A percentile compares a stretch with the other conserved stretches of the same genome.
phyloP scores from a whole-genome alignment of 2,329 filamentous ascomycete species.

The Corniculantispora saksenae region DNA sequence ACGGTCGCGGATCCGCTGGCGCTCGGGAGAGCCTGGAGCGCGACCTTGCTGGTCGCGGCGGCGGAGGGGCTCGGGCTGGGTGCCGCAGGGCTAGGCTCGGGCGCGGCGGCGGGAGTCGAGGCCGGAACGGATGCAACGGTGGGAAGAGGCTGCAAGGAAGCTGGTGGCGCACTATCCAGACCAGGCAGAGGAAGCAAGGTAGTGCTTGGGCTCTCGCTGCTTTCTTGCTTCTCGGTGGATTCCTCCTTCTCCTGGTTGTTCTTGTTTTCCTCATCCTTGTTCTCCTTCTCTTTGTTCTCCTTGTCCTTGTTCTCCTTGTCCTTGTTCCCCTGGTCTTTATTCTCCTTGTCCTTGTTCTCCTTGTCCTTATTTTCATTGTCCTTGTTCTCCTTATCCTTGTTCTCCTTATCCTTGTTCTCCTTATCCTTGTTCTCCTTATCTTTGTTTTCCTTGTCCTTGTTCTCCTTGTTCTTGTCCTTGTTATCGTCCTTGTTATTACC shows the following conservation, averaged over 20 bases:
- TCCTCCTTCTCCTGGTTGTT: neutral
- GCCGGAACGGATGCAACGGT: neutral
- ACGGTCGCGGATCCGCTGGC: neutral
- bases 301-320: neutral
- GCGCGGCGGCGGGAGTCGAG: neutral
- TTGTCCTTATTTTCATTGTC: neutral
- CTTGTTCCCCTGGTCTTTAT: constrained; percentile 9
- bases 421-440: constrained; percentile 1
- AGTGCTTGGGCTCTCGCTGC: neutral
- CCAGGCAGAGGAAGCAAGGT: constrained; percentile 12
- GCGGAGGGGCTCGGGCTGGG: neutral
- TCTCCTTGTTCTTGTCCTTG: neutral
- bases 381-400: neutral
- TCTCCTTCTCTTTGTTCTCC: neutral
- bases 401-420: constrained; percentile 1
- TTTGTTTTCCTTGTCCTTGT: constrained; percentile 9
- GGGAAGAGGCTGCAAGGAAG: constrained; percentile 16
- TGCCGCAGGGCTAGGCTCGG: neutral
- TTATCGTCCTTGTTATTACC: constrained; percentile 6
- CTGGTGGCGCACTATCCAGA: neutral
- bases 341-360: neutral
- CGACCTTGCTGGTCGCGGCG: neutral
- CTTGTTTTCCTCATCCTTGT: constrained; percentile 6
- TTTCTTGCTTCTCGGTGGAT: neutral
- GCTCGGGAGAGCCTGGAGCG: no score